Evolutionary conservation across 2,329 filamentous ascomycete species (phyloP), one percentile per base, ranked within the genome.

Genomic region (Cladosporium phlei): DNA sequence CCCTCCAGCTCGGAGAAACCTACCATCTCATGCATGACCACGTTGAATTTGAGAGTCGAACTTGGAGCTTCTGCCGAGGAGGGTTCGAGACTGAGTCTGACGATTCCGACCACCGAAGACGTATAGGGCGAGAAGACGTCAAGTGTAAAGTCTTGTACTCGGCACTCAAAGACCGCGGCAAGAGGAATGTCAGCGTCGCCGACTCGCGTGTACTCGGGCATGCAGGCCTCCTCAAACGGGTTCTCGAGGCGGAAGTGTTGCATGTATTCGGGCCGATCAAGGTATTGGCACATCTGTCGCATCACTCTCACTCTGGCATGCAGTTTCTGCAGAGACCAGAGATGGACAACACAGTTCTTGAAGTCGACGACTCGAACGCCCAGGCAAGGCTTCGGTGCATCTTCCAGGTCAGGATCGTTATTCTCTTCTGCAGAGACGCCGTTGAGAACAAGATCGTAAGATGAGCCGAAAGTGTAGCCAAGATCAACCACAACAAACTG

Each of bases 1-100:
- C 93, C 93, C 70, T 98, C 93, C 52, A 91, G 82, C 68, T 98
- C 93, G 0, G 93, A 86, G 57, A 98, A 98, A 1, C 93, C 93
- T 27, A 93, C 72, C 69, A 98, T 80, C 62, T 97, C 89, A 61
- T 95, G 90, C 88, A 98, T 95, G 24, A 97, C 90, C 4, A 97
- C 90, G 59, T 97, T 98, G 71, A 98, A 98, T 64, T 97, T 98
- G 48, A 97, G 72, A 2, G 88, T 96, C 49, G 87, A 93, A 10
- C 88, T 86, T 11, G 93, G 93, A 3, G 90, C 91, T 59, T 94
- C 84, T 2, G 91, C 90, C 38, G 88, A 91, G 0, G 91, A 97
- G 11, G 93, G 93, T 62, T 98, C 93, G 5, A 98, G 72, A 0
- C 91, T 91, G 28, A 98, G 72, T 59, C 89, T 87, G 55, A 98